Percentiles rank a stretch among this genome's conserved stretches.
Conservation (phyloP, 2,329 filamentous ascomycete genomes). For the Tolypocladium tundrense region DNA sequence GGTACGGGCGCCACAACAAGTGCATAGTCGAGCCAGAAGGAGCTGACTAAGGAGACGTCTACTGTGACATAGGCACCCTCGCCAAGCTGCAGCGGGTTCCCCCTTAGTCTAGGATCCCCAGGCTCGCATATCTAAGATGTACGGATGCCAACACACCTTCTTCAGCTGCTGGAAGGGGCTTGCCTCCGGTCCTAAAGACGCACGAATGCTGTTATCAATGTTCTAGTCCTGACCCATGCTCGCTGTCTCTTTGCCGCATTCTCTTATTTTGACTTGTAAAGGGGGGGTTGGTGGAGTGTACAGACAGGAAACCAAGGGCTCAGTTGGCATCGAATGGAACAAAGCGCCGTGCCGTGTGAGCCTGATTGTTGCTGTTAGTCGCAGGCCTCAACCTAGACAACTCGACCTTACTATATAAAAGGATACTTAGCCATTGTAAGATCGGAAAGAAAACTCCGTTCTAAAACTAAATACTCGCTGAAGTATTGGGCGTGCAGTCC, state of each 20-base stretch:
- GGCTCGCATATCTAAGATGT: neutral
- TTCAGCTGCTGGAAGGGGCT: neutral
- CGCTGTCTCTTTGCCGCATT: no score
- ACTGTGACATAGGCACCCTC: neutral
- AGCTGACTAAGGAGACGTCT: neutral
- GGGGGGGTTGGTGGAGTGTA: neutral
- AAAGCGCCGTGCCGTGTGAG: neutral
- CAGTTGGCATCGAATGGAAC: neutral
- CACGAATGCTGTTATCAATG: no score
- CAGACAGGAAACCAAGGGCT: neutral
- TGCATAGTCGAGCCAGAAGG: neutral
- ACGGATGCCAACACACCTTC: neutral
- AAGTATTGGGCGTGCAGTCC: neutral
- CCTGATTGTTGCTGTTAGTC: neutral
- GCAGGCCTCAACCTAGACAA: no score
- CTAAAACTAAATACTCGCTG: neutral
- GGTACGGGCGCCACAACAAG: no score
- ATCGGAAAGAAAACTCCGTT: no score
- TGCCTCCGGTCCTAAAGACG: neutral
- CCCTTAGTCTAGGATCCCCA: no score
- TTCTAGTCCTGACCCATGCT: no score
- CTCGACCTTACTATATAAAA: no score
- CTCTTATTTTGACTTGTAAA: neutral
- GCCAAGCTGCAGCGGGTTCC: neutral
- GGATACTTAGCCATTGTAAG: no score